phyloP scores from a whole-genome alignment of 257 asterid species.

The Schizonepeta tenuifolia region DNA sequence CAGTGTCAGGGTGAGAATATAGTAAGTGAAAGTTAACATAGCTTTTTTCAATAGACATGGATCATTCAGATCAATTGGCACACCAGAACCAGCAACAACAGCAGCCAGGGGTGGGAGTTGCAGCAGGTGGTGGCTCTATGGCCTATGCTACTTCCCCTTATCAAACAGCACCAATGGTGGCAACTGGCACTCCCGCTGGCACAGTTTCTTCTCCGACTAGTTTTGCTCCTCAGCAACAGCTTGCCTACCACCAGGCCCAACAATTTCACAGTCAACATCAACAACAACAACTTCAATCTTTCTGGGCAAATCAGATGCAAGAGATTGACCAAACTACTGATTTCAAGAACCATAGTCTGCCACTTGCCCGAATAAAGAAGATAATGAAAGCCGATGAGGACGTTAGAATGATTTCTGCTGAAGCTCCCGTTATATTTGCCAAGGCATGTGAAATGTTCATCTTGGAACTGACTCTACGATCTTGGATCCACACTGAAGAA shows the following conservation, averaged over 20 bases:
- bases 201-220: constrained; percentile 52
- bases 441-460: constrained; percentile 79
- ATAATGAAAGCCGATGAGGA: constrained; percentile 78
- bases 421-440: constrained; percentile 67
- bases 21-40: not conserved
- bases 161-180: constrained; percentile 39
- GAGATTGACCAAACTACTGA: constrained; percentile 56
- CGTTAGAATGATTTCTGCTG: constrained; percentile 70
- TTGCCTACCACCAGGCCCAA: constrained; percentile 53
- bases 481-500: constrained; percentile 72
- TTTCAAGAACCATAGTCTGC: constrained; percentile 73
- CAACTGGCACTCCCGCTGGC: constrained; percentile 49
- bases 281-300: constrained; percentile 56
- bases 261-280: constrained; percentile 55
- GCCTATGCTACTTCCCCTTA: constrained; percentile 42
- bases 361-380: constrained; percentile 67
- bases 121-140: constrained; percentile 38
- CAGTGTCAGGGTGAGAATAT: constrained; percentile 33
- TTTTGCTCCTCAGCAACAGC: constrained; percentile 47
- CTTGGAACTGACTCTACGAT: constrained; percentile 62
- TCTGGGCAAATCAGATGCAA: constrained; percentile 60
- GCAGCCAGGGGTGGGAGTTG: constrained; percentile 39
- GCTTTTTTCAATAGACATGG: constrained; percentile 37
- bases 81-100: constrained; percentile 46
- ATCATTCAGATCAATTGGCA: constrained; percentile 44